These are phyloP conservation scores for Fonsecaea erecta DNA, from an alignment of 2,329 filamentous ascomycete genomes.

Conservation along the genomic window DNA sequence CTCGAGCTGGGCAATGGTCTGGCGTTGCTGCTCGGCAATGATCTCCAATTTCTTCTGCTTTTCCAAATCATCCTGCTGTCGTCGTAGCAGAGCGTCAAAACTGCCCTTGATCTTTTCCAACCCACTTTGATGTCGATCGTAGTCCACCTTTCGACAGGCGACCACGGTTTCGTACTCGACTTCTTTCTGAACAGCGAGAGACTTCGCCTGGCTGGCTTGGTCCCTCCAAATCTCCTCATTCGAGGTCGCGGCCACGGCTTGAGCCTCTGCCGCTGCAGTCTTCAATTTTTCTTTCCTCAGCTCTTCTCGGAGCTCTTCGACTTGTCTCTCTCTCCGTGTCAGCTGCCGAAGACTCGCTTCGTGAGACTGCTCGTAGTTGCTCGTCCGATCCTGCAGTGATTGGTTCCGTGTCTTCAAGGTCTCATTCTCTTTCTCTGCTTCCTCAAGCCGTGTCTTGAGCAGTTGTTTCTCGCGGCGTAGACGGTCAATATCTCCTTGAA, in stretches of 20 bases:
- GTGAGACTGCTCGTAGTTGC: slow-evolving; percentile 52
- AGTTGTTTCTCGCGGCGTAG: slow-evolving; percentile 53
- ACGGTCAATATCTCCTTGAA: slow-evolving; percentile 57
- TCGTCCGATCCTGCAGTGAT: slow-evolving; percentile 52
- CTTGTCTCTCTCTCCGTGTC: slow-evolving; percentile 53
- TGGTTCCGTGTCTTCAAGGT: slow-evolving; percentile 51
- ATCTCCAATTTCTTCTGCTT: slow-evolving; percentile 50
- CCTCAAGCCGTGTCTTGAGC: slow-evolving; percentile 52
- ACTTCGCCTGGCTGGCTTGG: slow-evolving; percentile 39
- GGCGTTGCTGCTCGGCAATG: slow-evolving; percentile 52
- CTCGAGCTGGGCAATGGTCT: slow-evolving; percentile 48
- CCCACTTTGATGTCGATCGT: slow-evolving; percentile 46
- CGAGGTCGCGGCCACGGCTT: slow-evolving; percentile 39
- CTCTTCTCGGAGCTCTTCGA: slow-evolving; percentile 50
- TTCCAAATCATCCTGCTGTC: slow-evolving; percentile 45
- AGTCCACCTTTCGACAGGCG: slow-evolving; percentile 47
- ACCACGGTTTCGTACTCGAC: slow-evolving; percentile 51
- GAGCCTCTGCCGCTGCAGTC: slow-evolving; percentile 48
- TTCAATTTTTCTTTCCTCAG: slow-evolving; percentile 49
- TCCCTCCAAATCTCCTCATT: slow-evolving; percentile 38
- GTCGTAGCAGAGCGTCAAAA: slow-evolving; percentile 42
- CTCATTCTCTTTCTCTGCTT: slow-evolving; percentile 54
- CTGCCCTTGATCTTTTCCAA: slow-evolving; percentile 47
- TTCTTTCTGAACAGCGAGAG: slow-evolving; percentile 37
- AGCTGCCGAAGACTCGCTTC: slow-evolving; percentile 54